Base-by-base conservation (phyloP, 805 yeast genomes). In the Wickerhamomyces ciferrii region DNA sequence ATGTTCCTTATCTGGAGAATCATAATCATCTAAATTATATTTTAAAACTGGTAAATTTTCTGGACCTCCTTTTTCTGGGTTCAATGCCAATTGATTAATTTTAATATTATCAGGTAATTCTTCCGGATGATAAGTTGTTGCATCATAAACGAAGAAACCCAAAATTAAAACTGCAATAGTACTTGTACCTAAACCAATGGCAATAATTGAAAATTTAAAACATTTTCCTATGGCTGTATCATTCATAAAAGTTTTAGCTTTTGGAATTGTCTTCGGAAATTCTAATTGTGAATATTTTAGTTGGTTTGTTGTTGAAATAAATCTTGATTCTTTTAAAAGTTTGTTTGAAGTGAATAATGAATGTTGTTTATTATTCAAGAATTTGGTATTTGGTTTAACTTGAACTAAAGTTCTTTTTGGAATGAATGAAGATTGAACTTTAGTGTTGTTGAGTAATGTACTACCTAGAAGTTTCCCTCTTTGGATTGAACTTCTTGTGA, bases 41-140 rank as follows among this genome's bases (percentile, higher is more conserved):
- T 71, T 72, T 50, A 81, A 67, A 25, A 83, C 76, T 1, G 87
- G 88, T 48, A 84, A 65, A 53, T 84, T 80, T 58, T 83, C 86
- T 20, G 89, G 88, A 3, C 90, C 90, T 7, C 89, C 89, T 8
- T 57, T 58, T 36, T 69, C 67, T 27, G 88, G 87, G 37, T 71
- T 56, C 42, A 82, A 58, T 1, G 87, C 84, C 21, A 70, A 65
- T 19, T 67, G 61, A 11, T 84, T 77, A 15, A 83, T 78, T 17
- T 66, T 64, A 42, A 82, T 66, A 41, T 70, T 68, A 9, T 68
- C 74, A 35, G 71, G 67, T 25, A 65, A 50, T 21, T 65, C 71
- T 13, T 67, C 66, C 29, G 73, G 70, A 21, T 62, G 50, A 56
- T 83, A 83, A n/a, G 89, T 83, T 14, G 84, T 78, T 23, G 81